Base-by-base conservation (phyloP, 345 rosid species). In the Camelina neglecta region DNA sequence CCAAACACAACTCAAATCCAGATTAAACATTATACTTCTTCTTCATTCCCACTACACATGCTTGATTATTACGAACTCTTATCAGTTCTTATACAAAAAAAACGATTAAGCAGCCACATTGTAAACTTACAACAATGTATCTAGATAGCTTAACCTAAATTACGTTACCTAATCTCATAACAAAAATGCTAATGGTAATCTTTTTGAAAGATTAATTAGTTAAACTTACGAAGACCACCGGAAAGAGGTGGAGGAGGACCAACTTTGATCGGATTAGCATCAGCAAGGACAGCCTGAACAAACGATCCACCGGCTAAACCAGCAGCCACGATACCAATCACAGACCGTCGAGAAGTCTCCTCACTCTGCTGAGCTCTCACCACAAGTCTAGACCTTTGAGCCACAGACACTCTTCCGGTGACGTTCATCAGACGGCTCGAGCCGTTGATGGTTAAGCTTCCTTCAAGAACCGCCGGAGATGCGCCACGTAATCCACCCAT, bases 191-290 rank as follows among this genome's bases (percentile, higher is more conserved):
- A 41, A 31, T 56, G 62, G 8, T 2, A 35, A 36, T 61, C 53
- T 51, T 60, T 20, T 11, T 74, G 31, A 6, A 23, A 24, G 53
- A 48, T 51, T 9, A 39, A 8, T 12, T 21, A 12, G 24, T 62
- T 11, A 26, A 48, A 88, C 97, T 87, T 85, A 94, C 97, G 87
- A 58, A 94, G 85, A 33, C 98, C 98, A 23, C 97, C 98, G 36
- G 97, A 92, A 21, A 91, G 98, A 33, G 91, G 85, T 1, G 98
- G 98, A 65, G 96, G 92, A 11, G 93, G 92, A 48, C 98, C 97
- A 11, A 94, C 73, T 77, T 87, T 92, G 87, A 94, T 94, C 24
- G 96, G 62, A 21, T 5, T 45, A 71, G 86, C 90, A 1, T 82
- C 96, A 7, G 97, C 98, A 16, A 90, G 82, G 21, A 92, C 96